These are phyloP conservation scores for Xylaria sp. DNA, from an alignment of 2,329 filamentous ascomycete species.

Conservation along the genomic window DNA sequence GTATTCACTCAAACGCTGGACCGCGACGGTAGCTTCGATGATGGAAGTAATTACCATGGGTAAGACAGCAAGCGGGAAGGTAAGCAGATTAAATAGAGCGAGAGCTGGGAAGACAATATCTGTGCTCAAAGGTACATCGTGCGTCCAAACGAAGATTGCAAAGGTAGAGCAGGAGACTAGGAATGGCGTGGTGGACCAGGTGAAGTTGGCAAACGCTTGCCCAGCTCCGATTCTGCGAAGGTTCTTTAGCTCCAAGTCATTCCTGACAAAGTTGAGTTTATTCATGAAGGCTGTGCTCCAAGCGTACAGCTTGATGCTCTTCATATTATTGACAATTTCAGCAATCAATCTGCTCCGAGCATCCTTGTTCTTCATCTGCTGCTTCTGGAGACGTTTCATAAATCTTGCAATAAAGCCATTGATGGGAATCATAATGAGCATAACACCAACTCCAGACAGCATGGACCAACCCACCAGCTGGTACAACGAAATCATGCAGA, in stretches of 20 bases:
- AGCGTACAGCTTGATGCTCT: conserved; percentile 98
- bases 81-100: conserved; percentile 93
- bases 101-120: conserved; percentile 94
- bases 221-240: conserved; percentile 95
- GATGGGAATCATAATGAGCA: conserved; percentile 97
- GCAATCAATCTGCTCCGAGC: conserved; percentile 91
- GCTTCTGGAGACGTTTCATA: conserved; percentile 94
- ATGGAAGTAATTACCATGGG: conserved; percentile 99
- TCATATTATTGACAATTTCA: conserved; percentile 99
- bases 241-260: conserved; percentile 95
- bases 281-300: conserved; percentile 98
- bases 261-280: conserved; percentile 94
- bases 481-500: conserved; percentile 97
- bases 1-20: conserved; percentile 84
- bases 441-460: conserved; percentile 92
- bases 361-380: conserved; percentile 99
- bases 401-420: conserved; percentile 91
- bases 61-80: conserved; percentile 91
- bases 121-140: conserved; percentile 83
- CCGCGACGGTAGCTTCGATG: conserved; percentile 94
- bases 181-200: conserved; percentile 97
- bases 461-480: conserved; percentile 95
- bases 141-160: conserved; percentile 89
- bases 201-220: conserved; percentile 95
- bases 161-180: conserved; percentile 98